phyloP scores from a whole-genome alignment of 352 stramenopile genomes.

The Phytophthora foliorum region DNA sequence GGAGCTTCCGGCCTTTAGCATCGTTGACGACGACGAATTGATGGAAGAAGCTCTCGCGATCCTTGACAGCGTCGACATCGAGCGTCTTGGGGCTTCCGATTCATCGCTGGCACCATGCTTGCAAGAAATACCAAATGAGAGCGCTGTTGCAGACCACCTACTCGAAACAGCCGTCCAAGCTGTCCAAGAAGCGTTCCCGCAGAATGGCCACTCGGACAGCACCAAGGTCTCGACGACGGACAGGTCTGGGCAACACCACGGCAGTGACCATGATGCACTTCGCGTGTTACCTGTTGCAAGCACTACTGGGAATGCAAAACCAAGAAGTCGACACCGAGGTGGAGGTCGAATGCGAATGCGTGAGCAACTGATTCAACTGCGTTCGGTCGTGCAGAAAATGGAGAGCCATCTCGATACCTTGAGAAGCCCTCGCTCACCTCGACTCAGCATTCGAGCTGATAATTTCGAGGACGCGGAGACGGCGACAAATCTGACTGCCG shows the following conservation, averaged over 20 bases:
- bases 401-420: conserved; percentile 27
- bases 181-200: conserved; percentile 14
- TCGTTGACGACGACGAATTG: conserved; percentile 20
- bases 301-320: neutral
- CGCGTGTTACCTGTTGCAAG: neutral
- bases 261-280: neutral
- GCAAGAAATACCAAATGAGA: conserved; percentile 7
- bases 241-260: neutral
- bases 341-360: conserved; percentile 22
- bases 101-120: neutral
- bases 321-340: conserved; percentile 11
- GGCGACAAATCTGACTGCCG: neutral
- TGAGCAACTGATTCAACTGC: conserved; percentile 32
- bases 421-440: conserved; percentile 22
- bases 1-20: neutral
- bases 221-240: neutral
- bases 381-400: conserved; percentile 30
- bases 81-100: conserved; percentile 10
- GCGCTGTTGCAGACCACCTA: conserved; percentile 10
- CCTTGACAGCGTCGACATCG: conserved; percentile 28
- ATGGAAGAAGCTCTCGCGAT: conserved; percentile 32
- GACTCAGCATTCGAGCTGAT: neutral
- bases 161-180: conserved; percentile 23
- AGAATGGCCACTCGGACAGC: neutral
- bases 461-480: conserved; percentile 1